Base-by-base conservation (phyloP, 768 basidiomycete genomes). In the Dentipellis fragilis region DNA sequence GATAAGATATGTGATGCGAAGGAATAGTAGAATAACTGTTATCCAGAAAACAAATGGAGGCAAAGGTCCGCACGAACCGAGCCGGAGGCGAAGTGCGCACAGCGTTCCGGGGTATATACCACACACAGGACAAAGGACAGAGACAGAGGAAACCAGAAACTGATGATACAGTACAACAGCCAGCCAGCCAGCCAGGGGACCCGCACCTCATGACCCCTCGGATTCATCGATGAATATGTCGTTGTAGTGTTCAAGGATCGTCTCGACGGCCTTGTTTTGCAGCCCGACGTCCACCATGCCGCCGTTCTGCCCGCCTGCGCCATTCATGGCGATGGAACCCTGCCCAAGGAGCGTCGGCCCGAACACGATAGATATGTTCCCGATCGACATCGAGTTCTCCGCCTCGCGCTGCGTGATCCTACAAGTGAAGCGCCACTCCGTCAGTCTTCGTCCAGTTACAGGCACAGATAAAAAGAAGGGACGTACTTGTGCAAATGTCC, bases 211-310 rank as follows among this genome's bases (percentile, higher is more conserved):
- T 57, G 63, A 50, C 46, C 61, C 62, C 51, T 87, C 87, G 59
- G 76, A 71, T 67, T 93, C 94, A 63, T 95, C 94, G 60, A 97
- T 87, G 70, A 98, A 98, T 65, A 98, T 98, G 74, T 96, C 94
- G 56, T 80, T 83, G 71, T 93, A 98, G 67, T 94, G 93, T 64
- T 86, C 84, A 62, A 98, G 74, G 64, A 98, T 95, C 5, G 93
- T 97, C 70, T 97, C 94, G 61, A 98, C 83, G 34, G 93, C 93
- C 76, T 79, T 77, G 69, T 88, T 90, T 71, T 90, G 89, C 62
- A 75, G 76, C 35, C 80, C 73, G 21, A 87, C 75, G 65, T 89
- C 88, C 7, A 78, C 81, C 75, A 89, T 87, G 34, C 19, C 74
- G 75, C 75, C 77, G 45, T 71, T 61, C 57, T 73, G 70, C 38